Base-by-base conservation (phyloP, 129 eudicot species). In the Gnaphalium uliginosum region DNA sequence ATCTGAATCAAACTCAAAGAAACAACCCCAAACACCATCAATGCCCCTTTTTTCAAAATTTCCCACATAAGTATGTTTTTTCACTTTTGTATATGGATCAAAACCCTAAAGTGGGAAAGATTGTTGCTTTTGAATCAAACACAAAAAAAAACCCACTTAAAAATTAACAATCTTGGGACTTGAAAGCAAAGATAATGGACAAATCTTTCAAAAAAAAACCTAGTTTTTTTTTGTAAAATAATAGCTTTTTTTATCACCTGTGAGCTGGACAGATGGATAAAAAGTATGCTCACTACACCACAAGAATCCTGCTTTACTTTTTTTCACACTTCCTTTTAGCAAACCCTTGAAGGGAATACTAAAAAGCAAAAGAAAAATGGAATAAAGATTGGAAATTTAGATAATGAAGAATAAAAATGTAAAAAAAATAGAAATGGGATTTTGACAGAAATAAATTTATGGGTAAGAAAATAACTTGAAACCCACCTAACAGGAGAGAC, bases 251-350 rank as follows among this genome's bases (percentile, higher is more conserved):
- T 57, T 26, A 41, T 69, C 81, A 15, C 76, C 61, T 21, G 71
- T 46, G 53, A 14, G 53, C 53, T 73, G 79, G 69, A 66, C 69
- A 80, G 75, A 80, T 80, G 75, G 83, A 80, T 80, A 59, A 23
- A 79, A 66, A 73, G 74, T 65, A 78, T 29, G 76, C 39, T 69
- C 35, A 59, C 64, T 18, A 60, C 82, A 70, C 82, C 82, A 69
- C 82, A 78, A 70, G 82, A 78, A 63, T 78, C 81, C 43, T 78
- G 81, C 81, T 78, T 78, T 78, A 78, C 82, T 69, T 78, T 70
- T 46, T 43, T 57, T 13, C 43, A 59, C 71, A 59, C 81, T 78
- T 77, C 70, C 75, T 78, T 78, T 69, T 69, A 69, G 73, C 81
- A 78, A 41, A 78, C 81, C 23, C 70, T 69, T 22, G 71, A 78